Percentiles rank a stretch among this genome's conserved stretches.
phyloP scores from a whole-genome alignment of 192 early-diverging fungal genomes.

The Umbelopsis sp. region DNA sequence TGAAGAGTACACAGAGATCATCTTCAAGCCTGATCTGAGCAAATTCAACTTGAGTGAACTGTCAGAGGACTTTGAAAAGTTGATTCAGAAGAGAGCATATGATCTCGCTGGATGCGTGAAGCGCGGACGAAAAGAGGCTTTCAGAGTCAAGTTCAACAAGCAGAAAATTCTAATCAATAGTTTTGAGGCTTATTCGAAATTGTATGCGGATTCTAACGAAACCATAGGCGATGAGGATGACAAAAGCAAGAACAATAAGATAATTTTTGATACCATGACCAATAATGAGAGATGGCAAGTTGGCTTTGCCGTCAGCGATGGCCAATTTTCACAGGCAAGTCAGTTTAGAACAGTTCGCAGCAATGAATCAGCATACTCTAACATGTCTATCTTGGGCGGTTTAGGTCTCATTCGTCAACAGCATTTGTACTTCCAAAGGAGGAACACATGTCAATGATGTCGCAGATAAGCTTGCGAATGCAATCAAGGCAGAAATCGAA shows the following conservation, averaged over 20 bases:
- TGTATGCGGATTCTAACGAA: conserved; percentile 59
- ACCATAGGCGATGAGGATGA: conserved; percentile 28
- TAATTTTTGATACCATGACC: conserved; percentile 70
- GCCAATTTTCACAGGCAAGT: conserved; percentile 89
- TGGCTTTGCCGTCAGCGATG: conserved; percentile 88
- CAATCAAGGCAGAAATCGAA: conserved; percentile 67
- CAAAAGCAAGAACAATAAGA: conserved; percentile 31
- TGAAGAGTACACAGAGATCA: conserved; percentile 88
- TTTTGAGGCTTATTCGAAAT: conserved; percentile 89
- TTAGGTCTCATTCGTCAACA: conserved; percentile 91
- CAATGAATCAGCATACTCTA: neutral
- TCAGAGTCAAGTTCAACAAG: conserved; percentile 90
- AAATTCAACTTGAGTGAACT: conserved; percentile 89
- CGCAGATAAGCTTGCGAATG: conserved; percentile 75
- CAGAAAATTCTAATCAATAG: conserved; percentile 77
- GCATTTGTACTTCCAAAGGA: conserved; percentile 93
- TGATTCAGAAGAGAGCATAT: conserved; percentile 91
- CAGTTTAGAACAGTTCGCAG: neutral
- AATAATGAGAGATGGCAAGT: conserved; percentile 91
- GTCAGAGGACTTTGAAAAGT: conserved; percentile 83
- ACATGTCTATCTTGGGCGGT: neutral
- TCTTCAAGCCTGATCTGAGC: conserved; percentile 91
- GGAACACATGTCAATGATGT: conserved; percentile 90
- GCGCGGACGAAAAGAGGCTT: conserved; percentile 46
- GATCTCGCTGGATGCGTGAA: conserved; percentile 87